These are phyloP conservation scores for Uronychia binucleata DNA, from an alignment of 73 alveolate genomes.

Conservation along the genomic window DNA sequence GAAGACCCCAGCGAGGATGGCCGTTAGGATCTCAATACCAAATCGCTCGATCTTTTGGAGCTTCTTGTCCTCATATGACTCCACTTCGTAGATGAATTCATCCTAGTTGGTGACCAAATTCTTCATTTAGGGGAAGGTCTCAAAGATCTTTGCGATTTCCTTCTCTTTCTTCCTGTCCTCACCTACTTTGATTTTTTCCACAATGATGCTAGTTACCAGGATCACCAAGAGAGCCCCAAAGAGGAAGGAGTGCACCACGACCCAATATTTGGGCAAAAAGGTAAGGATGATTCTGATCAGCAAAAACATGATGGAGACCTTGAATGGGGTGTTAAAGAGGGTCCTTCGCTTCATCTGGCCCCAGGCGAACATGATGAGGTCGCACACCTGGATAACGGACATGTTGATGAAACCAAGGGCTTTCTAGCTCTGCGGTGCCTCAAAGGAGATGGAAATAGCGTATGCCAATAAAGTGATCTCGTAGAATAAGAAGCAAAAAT, in stretches of 20 bases:
- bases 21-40: background rate
- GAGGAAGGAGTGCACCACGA: conserved; percentile 14
- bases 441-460: background rate
- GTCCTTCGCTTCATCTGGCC: conserved; percentile 3
- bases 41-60: background rate
- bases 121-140: background rate
- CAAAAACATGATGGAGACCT: conserved; percentile 7
- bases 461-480: background rate
- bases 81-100: background rate
- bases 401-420: conserved; percentile 18
- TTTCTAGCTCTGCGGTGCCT: background rate
- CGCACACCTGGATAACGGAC: conserved; percentile 6
- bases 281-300: background rate
- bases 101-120: background rate
- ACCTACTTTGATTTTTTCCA: background rate
- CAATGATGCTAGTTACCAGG: background rate
- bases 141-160: background rate
- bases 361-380: conserved; percentile 16
- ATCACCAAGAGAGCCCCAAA: conserved; percentile 9
- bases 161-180: background rate
- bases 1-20: background rate
- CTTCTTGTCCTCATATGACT: background rate
- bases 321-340: conserved; percentile 3
- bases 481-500: background rate
- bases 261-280: conserved; percentile 22